Conservation (phyloP, 495 filamentous ascomycete species). For the Podospora australis region DNA sequence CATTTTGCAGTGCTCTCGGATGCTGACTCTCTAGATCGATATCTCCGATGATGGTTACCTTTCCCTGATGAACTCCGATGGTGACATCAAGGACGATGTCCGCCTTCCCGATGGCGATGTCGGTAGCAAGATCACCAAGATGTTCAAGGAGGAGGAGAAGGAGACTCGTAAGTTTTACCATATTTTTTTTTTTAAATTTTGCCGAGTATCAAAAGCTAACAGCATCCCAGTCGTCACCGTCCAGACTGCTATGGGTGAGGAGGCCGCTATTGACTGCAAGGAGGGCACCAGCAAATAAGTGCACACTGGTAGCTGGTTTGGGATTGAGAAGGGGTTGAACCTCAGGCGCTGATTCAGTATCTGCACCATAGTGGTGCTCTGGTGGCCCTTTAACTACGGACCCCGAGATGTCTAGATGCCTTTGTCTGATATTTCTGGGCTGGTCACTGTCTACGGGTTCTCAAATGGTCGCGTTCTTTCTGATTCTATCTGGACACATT, state of each 20-base stretch:
- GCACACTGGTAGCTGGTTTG: too few species aligned
- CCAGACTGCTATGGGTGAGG: constrained; percentile 92
- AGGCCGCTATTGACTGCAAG: constrained; percentile 88
- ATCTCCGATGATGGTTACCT: constrained; percentile 88
- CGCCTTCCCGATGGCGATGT: constrained; percentile 85
- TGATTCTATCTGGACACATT: constrained; percentile 11
- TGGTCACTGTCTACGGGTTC: constrained; percentile 3
- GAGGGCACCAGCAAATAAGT: constrained; percentile 60
- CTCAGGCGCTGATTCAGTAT: too few species aligned
- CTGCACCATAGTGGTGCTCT: too few species aligned
- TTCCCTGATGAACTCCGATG: constrained; percentile 74
- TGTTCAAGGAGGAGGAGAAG: constrained; percentile 61
- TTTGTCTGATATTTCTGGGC: constrained; percentile 23
- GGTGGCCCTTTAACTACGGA: too few species aligned
- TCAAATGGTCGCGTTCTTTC: constrained; percentile 1
- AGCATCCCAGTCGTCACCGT: constrained; percentile 67
- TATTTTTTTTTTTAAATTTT: not conserved
- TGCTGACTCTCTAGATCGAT: constrained; percentile 56
- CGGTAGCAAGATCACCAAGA: constrained; percentile 69
- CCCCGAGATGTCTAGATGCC: constrained; percentile 22
- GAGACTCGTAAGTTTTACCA: constrained; percentile 66
- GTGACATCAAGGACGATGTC: constrained; percentile 87
- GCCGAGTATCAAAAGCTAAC: constrained; percentile 17
- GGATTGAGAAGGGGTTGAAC: not conserved
- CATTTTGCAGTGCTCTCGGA: too few species aligned